Evolutionary conservation across 2,329 filamentous ascomycete genomes (phyloP), one percentile per base, ranked within the genome.

Genomic region (Talaromyces pinophilus): DNA sequence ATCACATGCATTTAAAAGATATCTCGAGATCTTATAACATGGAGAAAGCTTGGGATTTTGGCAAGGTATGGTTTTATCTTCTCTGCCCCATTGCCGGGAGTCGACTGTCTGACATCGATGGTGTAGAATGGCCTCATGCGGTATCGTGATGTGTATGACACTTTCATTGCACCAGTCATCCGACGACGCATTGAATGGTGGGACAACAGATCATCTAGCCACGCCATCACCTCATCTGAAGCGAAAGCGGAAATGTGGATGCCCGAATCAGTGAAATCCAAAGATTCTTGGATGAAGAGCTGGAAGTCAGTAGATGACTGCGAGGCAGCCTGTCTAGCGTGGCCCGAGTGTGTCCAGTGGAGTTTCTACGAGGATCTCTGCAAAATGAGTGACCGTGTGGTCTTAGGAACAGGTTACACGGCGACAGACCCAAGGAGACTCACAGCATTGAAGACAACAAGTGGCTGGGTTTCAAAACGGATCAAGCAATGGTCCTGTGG

Each of bases 261-360:
- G 22, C 66, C 68, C 0, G 71, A 69, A 6, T 63, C 69, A 25
- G 64, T 55, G 0, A 69, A 70, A 19, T 66, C 67, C 10, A 44
- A 28, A 10, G 65, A 68, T 11, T 22, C 62, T 15, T 74, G 72
- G 72, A 61, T 62, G 13, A 68, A 67, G 55, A 71, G 70, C 15
- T 73, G 72, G 72, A 25, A 67, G 54, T 73, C 72, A 2, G 67
- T 71, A 11, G 71, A 73, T 50, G 57, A 64, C 5, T 74, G 72
- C 48, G 71, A 74, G 55, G 69, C 70, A 1, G 72, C 72, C 19
- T 74, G 72, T 38, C 60, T 63, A 17, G 59, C 70, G 1, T 74
- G 72, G 72, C 61, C 69, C 3, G 66, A 71, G 8, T 74, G 72
- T 42, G 71, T 74, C 17, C 72, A 74, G 64, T 74, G 72, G 72